Percentiles rank a stretch among this genome's conserved stretches.
Evolutionary conservation across 345 rosid species (phyloP).

Genomic region (Sisymbrium altissimum): DNA sequence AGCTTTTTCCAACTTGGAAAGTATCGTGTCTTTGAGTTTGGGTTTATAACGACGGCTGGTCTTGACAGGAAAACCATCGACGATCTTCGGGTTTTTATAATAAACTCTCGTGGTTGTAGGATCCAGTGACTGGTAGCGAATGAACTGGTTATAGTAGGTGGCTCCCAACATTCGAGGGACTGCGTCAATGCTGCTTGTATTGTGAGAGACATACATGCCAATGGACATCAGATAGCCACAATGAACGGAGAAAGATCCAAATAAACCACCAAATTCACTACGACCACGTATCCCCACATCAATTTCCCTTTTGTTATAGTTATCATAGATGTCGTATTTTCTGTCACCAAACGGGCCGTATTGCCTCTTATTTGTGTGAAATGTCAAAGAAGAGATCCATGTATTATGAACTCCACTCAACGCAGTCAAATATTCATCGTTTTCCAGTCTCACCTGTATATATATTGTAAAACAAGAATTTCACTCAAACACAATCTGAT

Average conservation of each 20-base stretch:
- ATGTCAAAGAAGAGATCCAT: neutral
- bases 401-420: neutral
- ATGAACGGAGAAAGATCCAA: neutral
- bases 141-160: neutral
- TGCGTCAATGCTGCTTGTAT: neutral
- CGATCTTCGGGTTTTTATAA: neutral
- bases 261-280: conserved; percentile 20
- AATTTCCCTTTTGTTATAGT: neutral
- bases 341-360: neutral
- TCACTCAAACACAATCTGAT: neutral
- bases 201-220: neutral
- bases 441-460: neutral
- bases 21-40: conserved; percentile 1
- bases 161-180: neutral
- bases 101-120: neutral
- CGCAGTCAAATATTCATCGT: conserved; percentile 9
- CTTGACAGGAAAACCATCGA: conserved; percentile 1
- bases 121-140: neutral
- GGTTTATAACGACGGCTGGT: neutral
- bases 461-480: neutral
- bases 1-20: neutral
- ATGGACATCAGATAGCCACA: neutral
- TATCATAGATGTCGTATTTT: too few relatives aligned
- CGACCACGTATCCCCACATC: neutral
- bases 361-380: neutral